Evolutionary conservation across 176 grass and related monocot genomes (phyloP), one percentile per base, ranked within the genome.

Genomic region (Hyparrhenia diplandra): DNA sequence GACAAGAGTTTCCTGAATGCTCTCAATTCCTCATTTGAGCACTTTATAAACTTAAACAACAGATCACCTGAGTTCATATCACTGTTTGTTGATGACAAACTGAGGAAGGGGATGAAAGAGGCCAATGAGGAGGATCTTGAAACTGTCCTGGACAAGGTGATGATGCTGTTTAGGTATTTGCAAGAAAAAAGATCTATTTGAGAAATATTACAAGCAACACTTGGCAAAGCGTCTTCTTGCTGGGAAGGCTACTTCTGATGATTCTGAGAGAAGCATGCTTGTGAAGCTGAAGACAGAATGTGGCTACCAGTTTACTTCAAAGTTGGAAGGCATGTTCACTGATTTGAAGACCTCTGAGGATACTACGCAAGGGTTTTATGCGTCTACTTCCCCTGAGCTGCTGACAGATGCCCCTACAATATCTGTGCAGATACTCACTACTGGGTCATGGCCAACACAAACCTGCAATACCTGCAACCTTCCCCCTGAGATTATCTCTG

Each of bases 151-250:
- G 93, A 95, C 60, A 85, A 89, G 78, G 93, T 95, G 57, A 90
- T 95, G 90, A 91, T 88, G 82, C 71, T 95, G 12, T 95, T 95
- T 88, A 86, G 93, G 45, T 95, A 92, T 81, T 87, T 95, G 79
- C 87, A 95, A 73, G 93, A 95, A 81, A 95, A n/a, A 95, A 43
- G 93, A 95, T 84, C 75, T 95, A 20, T 95, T 95, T 67, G 93
- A 95, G 55, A 95, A 95, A 71, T 95, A 95, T 39, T 95, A 92
- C 86, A 89, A 91, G 66, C 92, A 94, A 40, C 92, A 94, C 85
- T 85, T 91, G 71, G 93, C 93, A 28, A 87, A 90, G 41, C 86
- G 93, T 16, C 73, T 95, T 66, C 79, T 95, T 12, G 88, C 85
- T 83, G 85, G 83, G 39, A 97, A 89, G 75, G 79, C 37, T 39